phyloP scores from a whole-genome alignment of 306 rosid genomes.

The Castanospermum australe region DNA sequence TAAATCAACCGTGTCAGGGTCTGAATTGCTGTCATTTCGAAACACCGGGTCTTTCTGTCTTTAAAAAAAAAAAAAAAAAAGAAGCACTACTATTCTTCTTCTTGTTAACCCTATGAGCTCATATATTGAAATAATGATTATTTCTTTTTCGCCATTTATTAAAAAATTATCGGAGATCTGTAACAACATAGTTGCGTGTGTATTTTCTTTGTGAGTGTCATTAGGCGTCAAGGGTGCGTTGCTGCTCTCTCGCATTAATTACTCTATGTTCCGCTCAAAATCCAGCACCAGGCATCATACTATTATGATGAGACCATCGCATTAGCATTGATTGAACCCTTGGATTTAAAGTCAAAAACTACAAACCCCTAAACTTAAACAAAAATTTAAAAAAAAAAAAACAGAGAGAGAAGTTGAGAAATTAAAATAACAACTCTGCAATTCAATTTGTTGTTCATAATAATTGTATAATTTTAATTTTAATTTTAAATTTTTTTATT shows the following conservation, averaged over 20 bases:
- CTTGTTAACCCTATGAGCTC: no score
- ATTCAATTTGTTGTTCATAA: neutral
- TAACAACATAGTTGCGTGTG: no score
- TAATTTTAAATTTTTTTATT: no score
- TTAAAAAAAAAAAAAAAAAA: no score
- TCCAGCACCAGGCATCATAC: neutral
- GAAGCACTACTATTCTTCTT: no score
- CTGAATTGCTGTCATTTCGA: neutral
- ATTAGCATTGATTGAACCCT: neutral
- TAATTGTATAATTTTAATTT: no score
- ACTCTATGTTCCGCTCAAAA: neutral
- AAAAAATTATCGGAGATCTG: neutral
- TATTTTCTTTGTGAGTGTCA: neutral
- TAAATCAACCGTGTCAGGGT: neutral
- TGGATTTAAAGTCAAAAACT: neutral
- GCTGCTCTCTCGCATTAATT: neutral
- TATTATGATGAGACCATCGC: no score
- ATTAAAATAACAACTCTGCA: neutral
- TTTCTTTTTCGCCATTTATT: no score
- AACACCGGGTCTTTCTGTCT: no score
- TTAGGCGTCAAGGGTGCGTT: neutral
- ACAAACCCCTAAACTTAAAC: no score
- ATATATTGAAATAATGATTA: no score
- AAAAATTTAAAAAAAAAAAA: no score
- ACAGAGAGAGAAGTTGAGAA: neutral